Evolutionary conservation across 169 alveolate species (phyloP), one percentile per base, ranked within the genome.

Genomic region (Plasmodium gallinaceum): DNA sequence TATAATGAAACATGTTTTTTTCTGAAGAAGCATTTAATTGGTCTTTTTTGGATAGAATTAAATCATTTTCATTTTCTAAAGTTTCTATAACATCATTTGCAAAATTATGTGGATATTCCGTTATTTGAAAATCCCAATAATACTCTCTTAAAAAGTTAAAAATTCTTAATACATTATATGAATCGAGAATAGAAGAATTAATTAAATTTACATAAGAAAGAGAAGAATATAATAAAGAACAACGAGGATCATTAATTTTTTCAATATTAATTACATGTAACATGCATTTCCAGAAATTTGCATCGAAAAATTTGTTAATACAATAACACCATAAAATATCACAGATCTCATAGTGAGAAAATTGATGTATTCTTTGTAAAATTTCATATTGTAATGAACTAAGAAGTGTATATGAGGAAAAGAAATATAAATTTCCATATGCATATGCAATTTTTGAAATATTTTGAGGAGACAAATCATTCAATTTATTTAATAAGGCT

Each of bases 241-340:
- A 83, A 2, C 91, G 73, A 69, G 61, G 42, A 62, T 83, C 74
- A 18, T 73, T 16, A 2, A 83, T 26, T 48, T 83, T 66, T 52
- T 83, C 91, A 70, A 83, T 39, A 68, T 83, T 37, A 18, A 83
- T 83, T 14, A n/a, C 73, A 7, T 73, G 73, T 39, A 83, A 83
- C 66, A 83, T 45, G 42, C 51, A 69, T 57, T 83, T 83, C 83
- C 91, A 83, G 20, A 69, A 83, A 14, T 57, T 54, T 12, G 58
- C 37, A 16, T 83, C 91, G 18, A 69, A 66, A 83, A 69, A 83
- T 62, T 69, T 68, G 42, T 83, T 83, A 10, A 83, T 51, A 45
- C 91, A 68, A 69, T 83, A 83, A 54, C 91, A 66, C 91, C 91
- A 83, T 70, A 83, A 43, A 6, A 83, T 83, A 39, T 83, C 91